Percentiles rank a stretch among this genome's conserved stretches.
Evolutionary conservation across 108 stramenopile species (phyloP).

Genomic region (Nitzschia palea): DNA sequence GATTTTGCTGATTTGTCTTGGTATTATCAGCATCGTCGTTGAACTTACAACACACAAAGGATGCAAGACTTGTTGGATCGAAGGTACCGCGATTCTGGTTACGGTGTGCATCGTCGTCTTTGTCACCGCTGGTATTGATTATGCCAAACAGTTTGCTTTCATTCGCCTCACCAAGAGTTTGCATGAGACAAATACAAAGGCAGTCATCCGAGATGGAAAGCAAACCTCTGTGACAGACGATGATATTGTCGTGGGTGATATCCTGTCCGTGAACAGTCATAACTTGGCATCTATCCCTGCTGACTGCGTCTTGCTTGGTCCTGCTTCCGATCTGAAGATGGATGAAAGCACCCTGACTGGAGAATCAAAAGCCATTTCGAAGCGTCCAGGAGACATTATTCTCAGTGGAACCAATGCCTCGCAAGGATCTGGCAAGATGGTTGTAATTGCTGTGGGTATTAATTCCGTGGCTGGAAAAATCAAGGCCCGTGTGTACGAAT

Average conservation of each 20-base stretch:
- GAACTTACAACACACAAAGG: conserved; percentile 71
- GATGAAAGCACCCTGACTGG: conserved; percentile 95
- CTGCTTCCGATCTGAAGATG: conserved; percentile 82
- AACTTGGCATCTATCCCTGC: conserved; percentile 87
- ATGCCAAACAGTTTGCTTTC: conserved; percentile 94
- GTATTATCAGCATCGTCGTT: conserved; percentile 82
- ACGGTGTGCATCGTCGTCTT: conserved; percentile 89
- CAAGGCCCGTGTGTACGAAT: conserved; percentile 79
- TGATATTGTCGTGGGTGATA: conserved; percentile 97
- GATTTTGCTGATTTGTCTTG: conserved; percentile 88
- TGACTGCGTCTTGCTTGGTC: conserved; percentile 92
- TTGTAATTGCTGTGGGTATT: conserved; percentile 89
- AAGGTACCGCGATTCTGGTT: conserved; percentile 90
- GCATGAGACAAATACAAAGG: conserved; percentile 80
- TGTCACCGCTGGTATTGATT: conserved; percentile 93
- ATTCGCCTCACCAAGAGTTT: conserved; percentile 74
- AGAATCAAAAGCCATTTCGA: conserved; percentile 86
- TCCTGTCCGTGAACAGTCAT: conserved; percentile 89
- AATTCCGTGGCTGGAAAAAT: conserved; percentile 89
- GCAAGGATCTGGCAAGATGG: conserved; percentile 81
- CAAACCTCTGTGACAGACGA: conserved; percentile 72
- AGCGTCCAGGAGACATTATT: conserved; percentile 76
- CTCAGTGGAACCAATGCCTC: conserved; percentile 68
- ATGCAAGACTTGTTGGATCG: conserved; percentile 88
- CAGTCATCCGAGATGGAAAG: conserved; percentile 85